Evolutionary conservation across 441 rosid species (phyloP), one percentile per base, ranked within the genome.

Genomic region (Daphne laureola): DNA sequence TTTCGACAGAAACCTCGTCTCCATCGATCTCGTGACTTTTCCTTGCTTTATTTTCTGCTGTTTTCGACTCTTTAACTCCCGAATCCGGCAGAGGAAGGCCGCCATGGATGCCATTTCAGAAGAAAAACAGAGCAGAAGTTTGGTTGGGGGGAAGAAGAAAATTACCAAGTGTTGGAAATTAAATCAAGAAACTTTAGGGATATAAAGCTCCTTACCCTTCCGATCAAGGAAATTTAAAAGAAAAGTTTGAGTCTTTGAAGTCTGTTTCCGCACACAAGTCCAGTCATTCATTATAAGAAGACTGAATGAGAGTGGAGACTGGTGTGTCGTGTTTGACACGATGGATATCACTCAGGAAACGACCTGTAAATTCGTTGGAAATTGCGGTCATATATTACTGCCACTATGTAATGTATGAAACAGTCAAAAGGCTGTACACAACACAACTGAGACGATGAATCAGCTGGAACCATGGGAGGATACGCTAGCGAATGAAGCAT

Each of bases 401-500:
- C 3, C 25, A 21, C 25, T 21, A 4, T 21, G 3, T 21, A 21
- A 21, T 21, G 25, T 21, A 21, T 21, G 25, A 21, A 21, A 21
- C 25, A 21, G 25, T 21, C 2, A 21, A 0, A 21, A 21, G 25
- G 25, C 3, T 21, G 25, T 21, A 21, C 25, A 21, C 1, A 21
- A 21, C 25, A 21, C 1, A 21, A 2, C 25, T 21, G 25, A 21
- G 25, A 31, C 7, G 38, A 31, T 5, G 38, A 31, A 31, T 31
- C 38, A 31, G 11, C 38, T 31, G 11, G 11, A 31, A 6, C 11
- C 38, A 31, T 31, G 38, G 13, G 82, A 69, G 7, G 53, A 68
- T 56, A 77, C 78, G 73, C 67, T 68, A 14, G 64, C 53, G 36
- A 63, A 53, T 2, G 80, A 73, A 53, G 79, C 35, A 2, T 68